Evolutionary conservation across 2,329 filamentous ascomycete species (phyloP), one percentile per base, ranked within the genome.

Genomic region (Colletotrichum spinosum): DNA sequence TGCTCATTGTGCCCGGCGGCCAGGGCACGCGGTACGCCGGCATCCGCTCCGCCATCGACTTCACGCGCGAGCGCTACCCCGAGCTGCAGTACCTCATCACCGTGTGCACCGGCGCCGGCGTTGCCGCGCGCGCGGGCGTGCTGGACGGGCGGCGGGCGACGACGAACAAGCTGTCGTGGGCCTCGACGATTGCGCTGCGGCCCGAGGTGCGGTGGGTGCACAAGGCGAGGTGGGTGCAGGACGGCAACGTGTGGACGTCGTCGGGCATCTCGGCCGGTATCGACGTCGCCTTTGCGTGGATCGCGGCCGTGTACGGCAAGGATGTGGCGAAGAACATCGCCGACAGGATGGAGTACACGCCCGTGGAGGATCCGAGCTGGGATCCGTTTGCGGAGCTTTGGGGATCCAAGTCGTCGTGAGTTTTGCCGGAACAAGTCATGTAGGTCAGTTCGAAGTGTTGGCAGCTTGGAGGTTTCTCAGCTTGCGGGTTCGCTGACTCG

Each of bases 231-330:
- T 89, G 86, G 87, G 83, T 87, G 0, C 75, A 76, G 0, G 84
- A 88, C 72, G 85, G 83, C 0, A 85, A 87, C 60, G 75, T 88
- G 2, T 89, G 86, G 86, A 87, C 84, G 2, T 83, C 82, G 1
- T 84, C 83, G 0, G 86, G 86, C 0, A 81, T 89, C 6, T 83
- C 79, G 61, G 88, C 88, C 1, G 88, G 88, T 0, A 89, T 89
- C 50, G 88, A 91, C 77, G 77, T 85, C 65, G 85, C 81, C 48
- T 80, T 88, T 71, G 87, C 85, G 1, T 90, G 85, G 75, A 79
- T 90, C 15, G 80, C 72, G 41, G 75, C 80, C 38, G 75, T 85
- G 4, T 90, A 83, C 74, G 87, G 88, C 1, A 79, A 83, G 48
- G 81, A 82, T 2, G 73, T 79, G 12, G 86, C 87, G 2, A 72